These are phyloP conservation scores for Geotrichum histeridarum DNA, from an alignment of 1,139 yeast species.

Conservation along the genomic window DNA sequence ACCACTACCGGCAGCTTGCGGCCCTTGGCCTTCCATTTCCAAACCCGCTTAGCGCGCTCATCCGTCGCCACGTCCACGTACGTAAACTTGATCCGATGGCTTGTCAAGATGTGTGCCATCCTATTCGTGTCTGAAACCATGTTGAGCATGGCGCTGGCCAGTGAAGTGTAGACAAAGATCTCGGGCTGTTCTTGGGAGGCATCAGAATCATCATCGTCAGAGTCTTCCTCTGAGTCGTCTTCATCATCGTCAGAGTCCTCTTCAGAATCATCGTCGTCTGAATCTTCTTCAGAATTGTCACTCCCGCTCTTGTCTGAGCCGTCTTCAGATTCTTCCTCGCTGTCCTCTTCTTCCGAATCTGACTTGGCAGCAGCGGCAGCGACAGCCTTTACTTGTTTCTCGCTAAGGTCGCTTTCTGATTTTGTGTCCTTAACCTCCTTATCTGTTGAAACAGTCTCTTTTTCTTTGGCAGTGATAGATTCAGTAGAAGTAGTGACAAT, in stretches of 20 bases:
- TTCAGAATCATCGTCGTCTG: slow-evolving; percentile 7
- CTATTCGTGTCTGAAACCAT: slow-evolving; percentile 75
- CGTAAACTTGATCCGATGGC: slow-evolving; percentile 13
- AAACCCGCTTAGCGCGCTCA: slow-evolving; percentile 13
- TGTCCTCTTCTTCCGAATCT: background rate
- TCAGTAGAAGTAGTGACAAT: background rate
- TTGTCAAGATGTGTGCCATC: slow-evolving; percentile 45
- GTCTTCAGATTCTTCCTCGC: background rate
- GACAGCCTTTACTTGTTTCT: background rate
- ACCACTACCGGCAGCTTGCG: slow-evolving; percentile 85
- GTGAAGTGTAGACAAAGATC: slow-evolving; percentile 16
- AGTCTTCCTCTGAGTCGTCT: background rate
- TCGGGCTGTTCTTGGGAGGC: slow-evolving; percentile 20
- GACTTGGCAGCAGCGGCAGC: background rate
- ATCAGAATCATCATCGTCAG: slow-evolving; percentile 13
- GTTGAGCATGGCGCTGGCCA: slow-evolving; percentile 14
- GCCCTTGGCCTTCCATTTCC: slow-evolving; percentile 53
- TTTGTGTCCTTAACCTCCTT: background rate
- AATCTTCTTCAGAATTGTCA: background rate
- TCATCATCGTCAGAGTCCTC: background rate
- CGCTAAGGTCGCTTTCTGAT: background rate
- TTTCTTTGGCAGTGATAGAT: background rate
- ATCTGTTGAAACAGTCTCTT: background rate
- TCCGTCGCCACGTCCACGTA: slow-evolving; percentile 19
- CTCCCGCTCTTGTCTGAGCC: slow-evolving; percentile 1